Evolutionary conservation across 306 rosid species (phyloP).

Genomic region (Glycine soja): DNA sequence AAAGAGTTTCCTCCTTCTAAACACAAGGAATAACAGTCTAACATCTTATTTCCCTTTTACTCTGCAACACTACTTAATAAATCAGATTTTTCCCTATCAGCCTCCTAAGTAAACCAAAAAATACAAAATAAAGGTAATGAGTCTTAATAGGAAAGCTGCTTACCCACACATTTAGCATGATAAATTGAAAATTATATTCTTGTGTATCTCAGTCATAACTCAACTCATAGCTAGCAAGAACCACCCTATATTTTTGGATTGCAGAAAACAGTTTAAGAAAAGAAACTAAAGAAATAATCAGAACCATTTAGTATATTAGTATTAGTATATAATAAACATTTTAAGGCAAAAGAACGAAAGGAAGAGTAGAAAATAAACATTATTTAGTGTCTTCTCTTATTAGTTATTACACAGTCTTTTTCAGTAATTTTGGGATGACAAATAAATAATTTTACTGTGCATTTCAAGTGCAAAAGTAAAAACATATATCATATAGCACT

Average conservation of each 20-base stretch:
- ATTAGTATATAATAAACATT: background rate
- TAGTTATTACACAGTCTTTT: background rate
- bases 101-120: background rate
- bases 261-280: slow-evolving; percentile 12
- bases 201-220: background rate
- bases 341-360: background rate
- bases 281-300: background rate
- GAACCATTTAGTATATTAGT: background rate
- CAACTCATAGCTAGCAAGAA: background rate
- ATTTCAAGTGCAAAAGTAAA: slow-evolving; percentile 22
- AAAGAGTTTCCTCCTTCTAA: background rate
- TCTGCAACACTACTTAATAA: background rate
- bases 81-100: background rate
- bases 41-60: background rate
- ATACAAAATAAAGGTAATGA: no score
- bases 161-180: background rate
- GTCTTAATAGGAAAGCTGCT: background rate
- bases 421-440: background rate
- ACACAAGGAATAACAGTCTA: background rate
- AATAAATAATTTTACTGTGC: background rate
- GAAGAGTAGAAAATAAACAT: background rate
- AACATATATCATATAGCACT: slow-evolving; percentile 28
- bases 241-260: background rate
- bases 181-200: background rate
- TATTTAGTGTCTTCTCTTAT: background rate